Percentiles rank a stretch among this genome's conserved stretches.
Conservation (phyloP, 192 early-diverging fungal species). For the Podila verticillata region DNA sequence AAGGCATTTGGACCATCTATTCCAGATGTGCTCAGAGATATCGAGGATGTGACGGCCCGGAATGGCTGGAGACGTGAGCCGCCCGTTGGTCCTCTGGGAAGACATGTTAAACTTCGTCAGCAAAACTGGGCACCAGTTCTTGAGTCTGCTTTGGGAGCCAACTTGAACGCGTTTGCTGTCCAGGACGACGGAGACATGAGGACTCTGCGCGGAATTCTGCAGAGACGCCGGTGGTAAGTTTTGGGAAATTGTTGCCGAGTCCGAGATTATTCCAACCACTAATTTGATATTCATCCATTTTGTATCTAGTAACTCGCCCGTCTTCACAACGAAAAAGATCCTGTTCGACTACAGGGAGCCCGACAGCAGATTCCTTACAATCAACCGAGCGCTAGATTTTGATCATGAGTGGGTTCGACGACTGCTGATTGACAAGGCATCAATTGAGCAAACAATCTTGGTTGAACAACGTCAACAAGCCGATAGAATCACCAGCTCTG, state of each 20-base stretch:
- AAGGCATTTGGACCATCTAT: slow-evolving; percentile 77
- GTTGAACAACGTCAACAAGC: slow-evolving; percentile 66
- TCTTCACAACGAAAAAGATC: slow-evolving; percentile 70
- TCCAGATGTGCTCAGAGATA: slow-evolving; percentile 66
- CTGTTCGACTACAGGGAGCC: slow-evolving; percentile 82
- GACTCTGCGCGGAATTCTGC: slow-evolving; percentile 64
- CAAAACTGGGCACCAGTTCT: slow-evolving; percentile 67
- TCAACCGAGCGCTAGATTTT: slow-evolving; percentile 68
- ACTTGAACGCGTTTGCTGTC: slow-evolving; percentile 76
- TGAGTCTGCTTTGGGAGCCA: slow-evolving; percentile 69
- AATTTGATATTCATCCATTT: not conserved
- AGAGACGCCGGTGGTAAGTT: slow-evolving; percentile 55
- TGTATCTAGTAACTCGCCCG: slow-evolving; percentile 50
- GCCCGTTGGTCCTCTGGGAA: slow-evolving; percentile 81
- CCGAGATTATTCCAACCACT: not conserved
- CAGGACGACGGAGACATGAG: slow-evolving; percentile 70
- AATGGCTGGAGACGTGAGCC: slow-evolving; percentile 49
- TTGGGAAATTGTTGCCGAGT: not conserved
- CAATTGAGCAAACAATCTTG: slow-evolving; percentile 77
- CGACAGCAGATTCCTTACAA: slow-evolving; percentile 62
- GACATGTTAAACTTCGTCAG: slow-evolving; percentile 64
- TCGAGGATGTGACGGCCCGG: slow-evolving; percentile 56
- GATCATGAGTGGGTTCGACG: slow-evolving; percentile 78
- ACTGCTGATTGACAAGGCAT: slow-evolving; percentile 71
- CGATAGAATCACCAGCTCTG: slow-evolving; percentile 50